Evolutionary conservation across 805 yeast species (phyloP).

Genomic region (Myxozyma udenii): DNA sequence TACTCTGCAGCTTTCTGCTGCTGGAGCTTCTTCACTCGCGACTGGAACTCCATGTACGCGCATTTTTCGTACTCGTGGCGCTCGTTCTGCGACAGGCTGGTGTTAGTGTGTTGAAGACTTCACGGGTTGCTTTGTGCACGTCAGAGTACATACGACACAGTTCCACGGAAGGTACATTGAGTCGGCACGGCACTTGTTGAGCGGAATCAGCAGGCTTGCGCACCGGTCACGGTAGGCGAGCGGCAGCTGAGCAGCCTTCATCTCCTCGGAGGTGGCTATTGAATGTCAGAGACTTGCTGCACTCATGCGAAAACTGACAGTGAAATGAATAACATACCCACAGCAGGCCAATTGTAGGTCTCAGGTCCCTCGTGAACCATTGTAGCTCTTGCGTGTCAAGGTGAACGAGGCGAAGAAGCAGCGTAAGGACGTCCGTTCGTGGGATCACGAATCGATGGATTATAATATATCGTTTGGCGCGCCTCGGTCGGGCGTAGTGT

Average conservation of each 20-base stretch:
- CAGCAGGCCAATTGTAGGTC: conserved; percentile 25
- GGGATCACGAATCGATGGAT: no score
- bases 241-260: conserved; percentile 76
- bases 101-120: background rate
- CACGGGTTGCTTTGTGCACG: background rate
- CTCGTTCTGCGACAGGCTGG: conserved; percentile 61
- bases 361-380: conserved; percentile 26
- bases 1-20: conserved; percentile 50
- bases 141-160: conserved; percentile 43
- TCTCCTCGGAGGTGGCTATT: conserved; percentile 73
- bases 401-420: no score
- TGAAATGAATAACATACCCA: conserved; percentile 13
- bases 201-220: conserved; percentile 60
- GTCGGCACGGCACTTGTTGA: conserved; percentile 60
- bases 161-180: conserved; percentile 62
- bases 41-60: conserved; percentile 73
- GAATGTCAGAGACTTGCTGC: background rate
- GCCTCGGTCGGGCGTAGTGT: no score
- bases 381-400: no score
- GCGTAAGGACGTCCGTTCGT: no score
- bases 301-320: background rate
- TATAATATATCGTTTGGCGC: no score
- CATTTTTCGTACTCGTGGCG: conserved; percentile 84
- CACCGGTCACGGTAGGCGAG: conserved; percentile 80
- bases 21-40: conserved; percentile 72